Conservation (phyloP, 495 filamentous ascomycete genomes). For the Aspergillus ellipticus region DNA sequence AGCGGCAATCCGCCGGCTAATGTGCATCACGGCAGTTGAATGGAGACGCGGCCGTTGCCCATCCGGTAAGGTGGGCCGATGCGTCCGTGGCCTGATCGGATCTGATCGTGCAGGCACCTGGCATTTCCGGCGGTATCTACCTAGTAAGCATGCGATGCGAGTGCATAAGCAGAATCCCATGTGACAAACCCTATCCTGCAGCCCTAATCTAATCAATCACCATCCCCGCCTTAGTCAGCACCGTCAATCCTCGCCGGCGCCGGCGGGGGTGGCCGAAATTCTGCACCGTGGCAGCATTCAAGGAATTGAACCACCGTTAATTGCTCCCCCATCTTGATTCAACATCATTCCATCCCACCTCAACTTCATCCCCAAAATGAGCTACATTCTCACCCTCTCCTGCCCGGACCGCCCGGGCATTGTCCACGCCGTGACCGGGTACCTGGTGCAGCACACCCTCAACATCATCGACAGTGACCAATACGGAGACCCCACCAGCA, state of each 20-base stretch:
- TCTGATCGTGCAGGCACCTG: no score
- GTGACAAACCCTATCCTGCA: neutral
- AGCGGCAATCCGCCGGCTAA: constrained; percentile 8
- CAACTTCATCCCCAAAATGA: constrained; percentile 34
- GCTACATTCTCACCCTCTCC: constrained; percentile 70
- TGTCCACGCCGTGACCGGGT: constrained; percentile 69
- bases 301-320: neutral
- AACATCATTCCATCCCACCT: neutral
- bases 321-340: neutral
- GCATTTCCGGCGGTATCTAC: no score
- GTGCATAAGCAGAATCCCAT: neutral
- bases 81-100: neutral
- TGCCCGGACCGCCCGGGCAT: constrained; percentile 74
- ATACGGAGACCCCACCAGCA: constrained; percentile 61
- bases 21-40: neutral
- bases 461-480: constrained; percentile 75
- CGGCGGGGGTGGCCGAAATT: neutral
- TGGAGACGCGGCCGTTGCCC: neutral
- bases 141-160: no score
- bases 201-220: constrained; percentile 21
- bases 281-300: neutral
- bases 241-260: neutral
- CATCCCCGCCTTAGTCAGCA: constrained; percentile 13
- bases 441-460: constrained; percentile 60
- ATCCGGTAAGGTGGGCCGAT: neutral